These are phyloP conservation scores for Blakeslea trispora DNA, from an alignment of 371 early-diverging fungal species.

Conservation along the genomic window DNA sequence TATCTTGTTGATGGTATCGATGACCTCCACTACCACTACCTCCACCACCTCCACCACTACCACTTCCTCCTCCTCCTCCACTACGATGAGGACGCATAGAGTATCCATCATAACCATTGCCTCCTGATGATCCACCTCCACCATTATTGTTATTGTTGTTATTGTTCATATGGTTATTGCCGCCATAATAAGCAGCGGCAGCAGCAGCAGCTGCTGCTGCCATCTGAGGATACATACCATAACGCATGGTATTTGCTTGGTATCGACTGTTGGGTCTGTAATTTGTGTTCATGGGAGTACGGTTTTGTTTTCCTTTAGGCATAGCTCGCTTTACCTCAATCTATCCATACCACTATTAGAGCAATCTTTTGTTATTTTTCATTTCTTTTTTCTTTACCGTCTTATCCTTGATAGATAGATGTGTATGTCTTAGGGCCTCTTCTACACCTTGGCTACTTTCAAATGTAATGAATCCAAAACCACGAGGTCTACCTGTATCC, in stretches of 20 bases:
- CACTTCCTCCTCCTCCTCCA: too few relatives aligned
- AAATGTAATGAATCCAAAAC: conserved; percentile 84
- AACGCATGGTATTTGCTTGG: conserved; percentile 14
- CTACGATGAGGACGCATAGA: too few relatives aligned
- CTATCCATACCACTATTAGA: too few relatives aligned
- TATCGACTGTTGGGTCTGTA: conserved; percentile 7
- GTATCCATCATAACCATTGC: too few relatives aligned
- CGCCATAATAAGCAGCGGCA: conserved; percentile 20
- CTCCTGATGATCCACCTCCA: too few relatives aligned
- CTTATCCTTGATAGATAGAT: conserved; percentile 58
- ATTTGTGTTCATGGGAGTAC: conserved; percentile 27
- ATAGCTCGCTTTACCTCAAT: conserved; percentile 26
- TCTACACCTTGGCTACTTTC: conserved; percentile 68
- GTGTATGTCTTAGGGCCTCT: conserved; percentile 51
- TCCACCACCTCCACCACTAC: too few relatives aligned
- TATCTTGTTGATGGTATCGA: conserved; percentile 9
- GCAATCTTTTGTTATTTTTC: too few relatives aligned
- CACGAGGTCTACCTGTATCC: conserved; percentile 76
- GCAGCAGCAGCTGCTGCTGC: conserved; percentile 13
- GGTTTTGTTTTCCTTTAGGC: not conserved
- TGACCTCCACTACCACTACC: conserved; percentile 7
- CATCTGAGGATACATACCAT: conserved; percentile 30
- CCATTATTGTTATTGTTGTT: too few relatives aligned
- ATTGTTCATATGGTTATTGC: conserved; percentile 11
- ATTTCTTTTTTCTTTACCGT: conserved; percentile 37